Percentiles rank a stretch among this genome's conserved stretches.
Conservation (phyloP, 2,329 filamentous ascomycete species). For the Zasmidium cellare region DNA sequence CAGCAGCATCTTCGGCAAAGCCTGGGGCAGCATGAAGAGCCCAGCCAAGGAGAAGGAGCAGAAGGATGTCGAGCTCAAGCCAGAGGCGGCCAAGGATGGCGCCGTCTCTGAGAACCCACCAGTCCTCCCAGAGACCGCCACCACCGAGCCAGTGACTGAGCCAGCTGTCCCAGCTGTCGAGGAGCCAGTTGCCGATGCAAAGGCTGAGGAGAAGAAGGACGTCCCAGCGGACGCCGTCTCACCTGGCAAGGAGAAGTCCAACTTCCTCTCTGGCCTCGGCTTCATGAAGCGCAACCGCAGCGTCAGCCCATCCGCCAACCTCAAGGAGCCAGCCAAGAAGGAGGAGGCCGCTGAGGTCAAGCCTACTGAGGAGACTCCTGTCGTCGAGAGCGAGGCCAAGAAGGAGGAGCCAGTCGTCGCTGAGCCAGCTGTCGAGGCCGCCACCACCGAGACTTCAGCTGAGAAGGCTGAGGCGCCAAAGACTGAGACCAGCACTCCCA, state of each 20-base stretch:
- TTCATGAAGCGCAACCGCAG: conserved; percentile 37
- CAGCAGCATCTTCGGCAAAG: conserved; percentile 75
- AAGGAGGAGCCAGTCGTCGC: conserved; percentile 13
- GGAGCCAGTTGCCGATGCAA: conserved; percentile 35
- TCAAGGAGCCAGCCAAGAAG: conserved; percentile 37
- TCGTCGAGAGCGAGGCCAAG: conserved; percentile 20
- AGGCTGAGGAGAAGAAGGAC: conserved; percentile 44
- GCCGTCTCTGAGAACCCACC: conserved; percentile 38
- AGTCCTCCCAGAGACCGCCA: conserved; percentile 39
- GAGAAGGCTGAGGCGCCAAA: conserved; percentile 22
- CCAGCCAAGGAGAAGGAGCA: conserved; percentile 66
- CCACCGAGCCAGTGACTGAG: conserved; percentile 40
- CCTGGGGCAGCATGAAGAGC: conserved; percentile 61
- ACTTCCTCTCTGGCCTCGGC: conserved; percentile 34
- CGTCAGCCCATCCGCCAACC: conserved; percentile 37
- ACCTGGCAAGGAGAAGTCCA: conserved; percentile 36
- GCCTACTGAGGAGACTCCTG: conserved; percentile 32
- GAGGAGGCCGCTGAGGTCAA: conserved; percentile 28
- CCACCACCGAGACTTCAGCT: conserved; percentile 23
- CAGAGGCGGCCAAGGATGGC: conserved; percentile 52
- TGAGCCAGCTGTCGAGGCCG: conserved; percentile 36
- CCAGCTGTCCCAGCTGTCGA: conserved; percentile 37
- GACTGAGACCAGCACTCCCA: conserved; percentile 18
- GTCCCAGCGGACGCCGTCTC: conserved; percentile 37
- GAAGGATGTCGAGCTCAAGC: conserved; percentile 65